These are phyloP conservation scores for Phoenix dactylifera DNA, from an alignment of 176 grass and related monocot species.

Conservation along the genomic window DNA sequence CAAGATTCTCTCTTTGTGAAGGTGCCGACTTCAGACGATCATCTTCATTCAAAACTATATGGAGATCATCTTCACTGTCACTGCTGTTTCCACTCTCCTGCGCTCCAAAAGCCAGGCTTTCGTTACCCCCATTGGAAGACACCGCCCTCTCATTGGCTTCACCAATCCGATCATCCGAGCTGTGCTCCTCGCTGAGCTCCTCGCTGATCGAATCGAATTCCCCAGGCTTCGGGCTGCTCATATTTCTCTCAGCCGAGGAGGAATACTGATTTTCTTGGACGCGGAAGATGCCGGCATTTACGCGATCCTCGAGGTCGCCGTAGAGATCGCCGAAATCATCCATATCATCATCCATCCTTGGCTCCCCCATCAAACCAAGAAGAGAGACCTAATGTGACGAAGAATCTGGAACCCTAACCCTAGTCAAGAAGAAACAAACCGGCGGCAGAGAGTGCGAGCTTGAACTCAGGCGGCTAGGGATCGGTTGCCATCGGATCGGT, in stretches of 20 bases:
- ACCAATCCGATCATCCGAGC: constrained; percentile 13
- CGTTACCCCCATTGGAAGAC: constrained; percentile 9
- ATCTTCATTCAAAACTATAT: constrained; percentile 65
- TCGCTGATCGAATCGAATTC: constrained; percentile 33
- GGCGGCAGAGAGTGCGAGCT: no score
- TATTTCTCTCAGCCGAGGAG: no score
- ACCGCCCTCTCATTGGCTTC: constrained; percentile 22
- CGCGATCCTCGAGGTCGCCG: constrained; percentile 58
- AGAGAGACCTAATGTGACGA: no score
- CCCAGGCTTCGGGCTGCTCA: constrained; percentile 25
- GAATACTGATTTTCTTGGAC: no score
- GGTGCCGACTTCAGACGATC: constrained; percentile 11
- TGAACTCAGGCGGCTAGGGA: neutral
- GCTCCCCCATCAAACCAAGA: no score
- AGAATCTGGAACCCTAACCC: no score
- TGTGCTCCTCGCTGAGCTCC: constrained; percentile 20
- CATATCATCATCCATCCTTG: neutral
- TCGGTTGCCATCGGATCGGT: neutral
- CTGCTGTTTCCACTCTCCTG: constrained; percentile 31
- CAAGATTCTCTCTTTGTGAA: constrained; percentile 9
- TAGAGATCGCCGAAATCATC: constrained; percentile 66
- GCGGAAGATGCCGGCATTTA: constrained; percentile 21
- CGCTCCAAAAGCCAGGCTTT: constrained; percentile 25
- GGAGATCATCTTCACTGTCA: constrained; percentile 65
- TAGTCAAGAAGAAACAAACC: no score